phyloP scores from a whole-genome alignment of 2,329 filamentous ascomycete species.

The Ophiocordyceps robertsii region DNA sequence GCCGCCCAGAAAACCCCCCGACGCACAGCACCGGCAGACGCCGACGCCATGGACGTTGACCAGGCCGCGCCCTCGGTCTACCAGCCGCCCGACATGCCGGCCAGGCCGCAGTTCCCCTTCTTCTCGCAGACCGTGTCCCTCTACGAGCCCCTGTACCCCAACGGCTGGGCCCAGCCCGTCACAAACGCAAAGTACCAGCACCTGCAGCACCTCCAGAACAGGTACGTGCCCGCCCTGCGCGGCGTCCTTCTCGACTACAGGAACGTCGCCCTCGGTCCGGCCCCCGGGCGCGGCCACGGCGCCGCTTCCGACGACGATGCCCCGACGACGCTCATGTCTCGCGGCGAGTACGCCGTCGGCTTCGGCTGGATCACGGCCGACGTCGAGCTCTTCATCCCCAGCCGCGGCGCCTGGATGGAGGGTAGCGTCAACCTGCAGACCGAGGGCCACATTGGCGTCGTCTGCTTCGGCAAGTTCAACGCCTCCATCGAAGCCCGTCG shows the following conservation, averaged over 20 bases:
- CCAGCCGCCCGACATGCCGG: constrained; percentile 23
- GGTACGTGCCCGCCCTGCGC: constrained; percentile 58
- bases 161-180: constrained; percentile 55
- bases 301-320: constrained; percentile 34
- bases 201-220: constrained; percentile 60
- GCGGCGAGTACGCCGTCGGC: constrained; percentile 74
- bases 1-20: constrained; percentile 13
- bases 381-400: constrained; percentile 70
- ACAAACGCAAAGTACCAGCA: constrained; percentile 62
- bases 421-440: constrained; percentile 78
- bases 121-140: constrained; percentile 68
- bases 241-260: constrained; percentile 66
- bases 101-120: constrained; percentile 51
- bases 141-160: constrained; percentile 61
- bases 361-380: constrained; percentile 85
- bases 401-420: constrained; percentile 59
- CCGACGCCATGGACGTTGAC: constrained; percentile 27
- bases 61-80: constrained; percentile 18
- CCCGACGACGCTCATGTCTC: constrained; percentile 32
- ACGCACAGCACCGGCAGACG: constrained; percentile 13
- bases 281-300: constrained; percentile 32
- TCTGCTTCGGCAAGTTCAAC: constrained; percentile 87
- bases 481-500: constrained; percentile 68
- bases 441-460: constrained; percentile 76
- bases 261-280: constrained; percentile 52